Conservation (phyloP, 192 early-diverging fungal genomes). For the Podila epicladia region DNA sequence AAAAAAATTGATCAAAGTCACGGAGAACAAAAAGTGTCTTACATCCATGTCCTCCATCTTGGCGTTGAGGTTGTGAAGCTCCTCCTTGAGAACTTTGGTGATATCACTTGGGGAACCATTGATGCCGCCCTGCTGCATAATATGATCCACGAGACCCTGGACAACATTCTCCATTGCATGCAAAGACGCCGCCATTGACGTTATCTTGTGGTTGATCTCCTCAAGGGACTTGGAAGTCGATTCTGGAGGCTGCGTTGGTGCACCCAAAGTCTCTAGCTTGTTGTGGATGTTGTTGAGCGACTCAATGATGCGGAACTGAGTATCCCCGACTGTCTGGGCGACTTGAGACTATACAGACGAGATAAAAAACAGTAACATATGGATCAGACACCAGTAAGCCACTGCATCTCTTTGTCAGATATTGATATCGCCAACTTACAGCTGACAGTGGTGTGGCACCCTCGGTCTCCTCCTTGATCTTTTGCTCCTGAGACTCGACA, state of each 20-base stretch:
- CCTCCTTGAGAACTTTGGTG: slow-evolving; percentile 38
- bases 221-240: slow-evolving; percentile 14
- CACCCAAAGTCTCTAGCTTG: slow-evolving; percentile 34
- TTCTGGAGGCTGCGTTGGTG: slow-evolving; percentile 34
- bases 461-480: slow-evolving; percentile 26
- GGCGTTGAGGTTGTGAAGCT: slow-evolving; percentile 24
- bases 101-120: not conserved
- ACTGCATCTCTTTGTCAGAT: too few relatives aligned
- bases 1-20: not conserved
- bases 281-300: slow-evolving; percentile 49
- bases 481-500: slow-evolving; percentile 34
- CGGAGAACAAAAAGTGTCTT: not conserved
- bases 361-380: not conserved
- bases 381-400: not conserved
- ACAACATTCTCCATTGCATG: slow-evolving; percentile 50
- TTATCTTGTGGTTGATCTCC: slow-evolving; percentile 36
- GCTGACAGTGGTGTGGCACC: slow-evolving; percentile 16
- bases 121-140: slow-evolving; percentile 20
- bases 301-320: slow-evolving; percentile 40
- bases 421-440: slow-evolving; percentile 13
- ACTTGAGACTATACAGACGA: slow-evolving; percentile 10
- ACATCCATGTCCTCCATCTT: slow-evolving; percentile 52
- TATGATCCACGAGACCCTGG: slow-evolving; percentile 46
- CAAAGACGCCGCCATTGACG: slow-evolving; percentile 24
- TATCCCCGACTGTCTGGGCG: slow-evolving; percentile 20